phyloP scores from a whole-genome alignment of 1,284 basidiomycete species.

The Puccinia sorghi region DNA sequence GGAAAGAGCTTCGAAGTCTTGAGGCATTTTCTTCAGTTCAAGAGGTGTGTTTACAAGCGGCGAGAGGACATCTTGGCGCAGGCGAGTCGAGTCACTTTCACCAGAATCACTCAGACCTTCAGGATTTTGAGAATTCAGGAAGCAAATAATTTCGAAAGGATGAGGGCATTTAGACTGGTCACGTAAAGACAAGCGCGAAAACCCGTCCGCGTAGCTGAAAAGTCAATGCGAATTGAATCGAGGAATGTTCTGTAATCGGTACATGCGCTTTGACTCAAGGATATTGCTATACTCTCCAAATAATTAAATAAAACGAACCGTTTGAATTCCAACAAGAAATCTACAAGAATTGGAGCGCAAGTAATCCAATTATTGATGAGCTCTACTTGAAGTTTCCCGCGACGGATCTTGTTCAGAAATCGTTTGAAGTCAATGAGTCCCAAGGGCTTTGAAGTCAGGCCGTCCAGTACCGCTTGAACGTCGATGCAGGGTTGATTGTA shows the following conservation, averaged over 20 bases:
- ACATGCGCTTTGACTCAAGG: not conserved
- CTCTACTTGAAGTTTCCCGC: slow-evolving; percentile 3
- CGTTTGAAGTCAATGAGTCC: slow-evolving; percentile 17
- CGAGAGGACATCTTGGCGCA: slow-evolving; percentile 6
- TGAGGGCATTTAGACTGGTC: slow-evolving; percentile 32
- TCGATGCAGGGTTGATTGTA: slow-evolving; percentile 2
- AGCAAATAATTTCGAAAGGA: slow-evolving; percentile 47
- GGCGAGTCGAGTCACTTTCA: not conserved
- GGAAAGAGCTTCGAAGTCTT: not conserved
- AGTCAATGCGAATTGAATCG: not conserved
- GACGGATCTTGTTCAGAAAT: slow-evolving; percentile 27
- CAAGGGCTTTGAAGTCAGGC: slow-evolving; percentile 23
- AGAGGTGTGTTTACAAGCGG: slow-evolving; percentile 1
- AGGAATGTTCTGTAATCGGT: not conserved
- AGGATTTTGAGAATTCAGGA: slow-evolving; percentile 15
- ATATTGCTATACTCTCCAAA: no score
- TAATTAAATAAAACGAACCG: not conserved
- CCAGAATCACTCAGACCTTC: not conserved
- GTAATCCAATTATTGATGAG: slow-evolving; percentile 18
- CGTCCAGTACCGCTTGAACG: slow-evolving; percentile 38
- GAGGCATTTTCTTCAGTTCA: not conserved
- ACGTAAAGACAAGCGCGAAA: slow-evolving; percentile 16
- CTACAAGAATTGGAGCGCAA: slow-evolving; percentile 18
- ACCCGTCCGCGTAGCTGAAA: slow-evolving; percentile 27
- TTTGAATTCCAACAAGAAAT: slow-evolving; percentile 45